Percentiles rank a stretch among this genome's conserved stretches.
These are phyloP conservation scores for Grigorovia humatica DNA, from an alignment of 805 yeast species.

Conservation along the genomic window DNA sequence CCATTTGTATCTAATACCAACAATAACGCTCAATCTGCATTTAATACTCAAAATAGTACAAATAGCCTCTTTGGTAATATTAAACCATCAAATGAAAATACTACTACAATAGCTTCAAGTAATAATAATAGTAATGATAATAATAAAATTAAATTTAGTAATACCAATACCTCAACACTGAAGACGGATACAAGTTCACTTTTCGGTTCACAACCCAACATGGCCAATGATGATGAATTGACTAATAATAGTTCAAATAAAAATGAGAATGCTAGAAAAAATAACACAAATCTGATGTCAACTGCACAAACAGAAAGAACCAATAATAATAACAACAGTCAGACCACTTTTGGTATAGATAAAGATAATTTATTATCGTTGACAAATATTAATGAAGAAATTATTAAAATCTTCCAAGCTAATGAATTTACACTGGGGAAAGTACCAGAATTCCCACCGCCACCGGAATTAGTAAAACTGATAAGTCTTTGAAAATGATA, in stretches of 20 bases:
- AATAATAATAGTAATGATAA: too few species aligned
- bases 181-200: slow-evolving; percentile 6
- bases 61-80: slow-evolving; percentile 2
- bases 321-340: neutral
- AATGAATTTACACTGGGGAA: slow-evolving; percentile 43
- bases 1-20: neutral
- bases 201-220: neutral
- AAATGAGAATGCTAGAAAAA: neutral
- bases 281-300: neutral
- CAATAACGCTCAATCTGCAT: slow-evolving; percentile 11
- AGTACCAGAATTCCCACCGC: slow-evolving; percentile 69
- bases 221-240: slow-evolving; percentile 2
- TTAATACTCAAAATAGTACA: slow-evolving; percentile 10
- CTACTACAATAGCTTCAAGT: slow-evolving; percentile 1
- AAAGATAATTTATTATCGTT: slow-evolving; percentile 3
- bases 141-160: too few species aligned
- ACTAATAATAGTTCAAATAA: neutral
- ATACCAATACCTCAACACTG: neutral
- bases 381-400: slow-evolving; percentile 35
- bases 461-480: slow-evolving; percentile 30
- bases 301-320: neutral
- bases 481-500: neutral
- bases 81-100: slow-evolving; percentile 1
- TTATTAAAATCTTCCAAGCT: slow-evolving; percentile 39
- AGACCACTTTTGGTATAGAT: neutral